Conservation (phyloP, 176 grass and related monocot genomes). For the Oryza glumipatula region DNA sequence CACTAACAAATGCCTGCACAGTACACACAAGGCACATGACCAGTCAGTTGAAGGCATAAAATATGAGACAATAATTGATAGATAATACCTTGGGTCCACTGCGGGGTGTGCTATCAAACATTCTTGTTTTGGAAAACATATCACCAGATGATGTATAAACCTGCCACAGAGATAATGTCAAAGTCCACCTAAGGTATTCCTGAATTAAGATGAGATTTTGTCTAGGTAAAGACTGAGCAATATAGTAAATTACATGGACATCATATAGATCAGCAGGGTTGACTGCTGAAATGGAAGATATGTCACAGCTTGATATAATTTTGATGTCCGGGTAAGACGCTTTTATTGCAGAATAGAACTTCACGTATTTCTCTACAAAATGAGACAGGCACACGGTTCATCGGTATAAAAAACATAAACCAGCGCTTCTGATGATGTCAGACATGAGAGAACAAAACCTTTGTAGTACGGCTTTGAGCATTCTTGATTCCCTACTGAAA, state of each 20-base stretch:
- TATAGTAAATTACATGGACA: conserved; percentile 74
- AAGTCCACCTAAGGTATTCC: not conserved
- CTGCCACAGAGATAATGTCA: conserved; percentile 49
- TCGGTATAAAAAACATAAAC: conserved; percentile 21
- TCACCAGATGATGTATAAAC: conserved; percentile 79
- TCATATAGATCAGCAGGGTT: conserved; percentile 92
- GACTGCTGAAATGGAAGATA: conserved; percentile 55
- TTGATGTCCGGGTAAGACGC: conserved; percentile 77
- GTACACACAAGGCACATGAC: conserved; percentile 35
- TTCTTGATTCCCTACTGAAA: conserved; percentile 93
- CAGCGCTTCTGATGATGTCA: not conserved
- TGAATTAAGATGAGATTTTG: conserved; percentile 15
- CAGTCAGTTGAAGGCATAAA: conserved; percentile 26
- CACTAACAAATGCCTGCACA: conserved; percentile 87
- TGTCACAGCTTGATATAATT: conserved; percentile 83
- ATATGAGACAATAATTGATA: conserved; percentile 5
- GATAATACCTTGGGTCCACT: conserved; percentile 68
- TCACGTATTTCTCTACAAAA: conserved; percentile 72
- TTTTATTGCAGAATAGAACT: conserved; percentile 88
- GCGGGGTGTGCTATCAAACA: conserved; percentile 70
- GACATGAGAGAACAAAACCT: conserved; percentile 52
- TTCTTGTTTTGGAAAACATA: conserved; percentile 82
- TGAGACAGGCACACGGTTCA: conserved; percentile 17
- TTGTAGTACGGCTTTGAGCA: conserved; percentile 72
- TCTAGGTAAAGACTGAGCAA: conserved; percentile 28